Evolutionary conservation across 2,329 filamentous ascomycete species (phyloP), one percentile per base, ranked within the genome.

Genomic region (Paecilomyces formosus): DNA sequence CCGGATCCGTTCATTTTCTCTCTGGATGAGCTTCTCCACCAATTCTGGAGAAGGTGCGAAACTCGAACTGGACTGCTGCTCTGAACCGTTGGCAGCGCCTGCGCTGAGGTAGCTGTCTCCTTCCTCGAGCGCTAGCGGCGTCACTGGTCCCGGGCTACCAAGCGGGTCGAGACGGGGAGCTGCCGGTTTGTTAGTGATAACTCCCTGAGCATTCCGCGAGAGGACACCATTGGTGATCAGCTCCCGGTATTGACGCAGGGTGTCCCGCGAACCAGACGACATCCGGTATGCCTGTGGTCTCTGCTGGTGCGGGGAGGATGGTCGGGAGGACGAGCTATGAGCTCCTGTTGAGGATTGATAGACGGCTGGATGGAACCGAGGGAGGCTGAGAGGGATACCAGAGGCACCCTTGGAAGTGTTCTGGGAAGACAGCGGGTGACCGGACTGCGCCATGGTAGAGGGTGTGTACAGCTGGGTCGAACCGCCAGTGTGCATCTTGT

Each of bases 311-410:
- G 67, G 74, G 22, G 64, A 72, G 3, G 65, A 63, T n/a, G 68
- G 72, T 59, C 71, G 73, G 13, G 58, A 59, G 22, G 63, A 62
- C 26, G 61, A 28, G 26, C 59, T 64, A 55, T 67, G 65, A 9
- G 66, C 60, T 54, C 58, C 64, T 50, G 62, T 62, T 8, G 65
- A 60, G 5, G 73, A 66, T 56, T 74, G 74, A 60, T 78, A 79
- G 58, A 77, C 73, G 9, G 76, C 72, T 1, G 77, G 77, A 63
- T 79, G 76, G 62, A 77, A 79, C 28, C 76, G 72, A n/a, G 77
- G 77, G 18, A 79, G 67, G 52, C 69, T 70, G 12, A 79, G 71
- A 53, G 76, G 70, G 64, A 77, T 71, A 26, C 67, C 63, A 13
- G 73, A 68, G 13, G 68, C 65, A n/a, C 71, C 63, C 62, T 77